phyloP scores from a whole-genome alignment of 257 asterid genomes.

The Apocynum venetum region DNA sequence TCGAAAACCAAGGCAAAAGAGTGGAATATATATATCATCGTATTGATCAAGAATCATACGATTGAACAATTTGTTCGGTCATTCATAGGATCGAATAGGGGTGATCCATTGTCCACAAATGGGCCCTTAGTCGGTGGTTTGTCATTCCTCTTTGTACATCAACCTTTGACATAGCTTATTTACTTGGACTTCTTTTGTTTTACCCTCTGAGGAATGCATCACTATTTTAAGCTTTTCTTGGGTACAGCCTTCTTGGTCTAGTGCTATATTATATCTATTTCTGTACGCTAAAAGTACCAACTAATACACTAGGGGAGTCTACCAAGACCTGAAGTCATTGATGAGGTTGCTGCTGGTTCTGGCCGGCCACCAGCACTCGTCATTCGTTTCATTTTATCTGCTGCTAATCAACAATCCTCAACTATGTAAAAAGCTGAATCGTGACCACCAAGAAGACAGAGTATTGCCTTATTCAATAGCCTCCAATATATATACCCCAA shows the following conservation, averaged over 20 bases:
- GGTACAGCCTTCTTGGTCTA: background rate
- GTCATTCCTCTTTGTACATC: conserved; percentile 21
- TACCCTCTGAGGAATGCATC: background rate
- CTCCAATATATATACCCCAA: background rate
- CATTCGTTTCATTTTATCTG: background rate
- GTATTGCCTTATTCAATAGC: background rate
- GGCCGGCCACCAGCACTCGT: background rate
- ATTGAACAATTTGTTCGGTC: background rate
- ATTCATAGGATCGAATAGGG: background rate
- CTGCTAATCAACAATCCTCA: background rate
- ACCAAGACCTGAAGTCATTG: background rate
- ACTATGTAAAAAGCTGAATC: background rate
- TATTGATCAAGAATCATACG: background rate
- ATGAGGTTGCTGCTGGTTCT: background rate
- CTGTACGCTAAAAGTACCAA: background rate
- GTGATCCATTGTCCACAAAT: background rate
- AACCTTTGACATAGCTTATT: conserved; percentile 16
- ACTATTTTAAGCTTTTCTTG: conserved; percentile 2
- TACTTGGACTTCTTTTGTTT: background rate
- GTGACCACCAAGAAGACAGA: conserved; percentile 7
- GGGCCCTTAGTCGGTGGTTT: conserved; percentile 27
- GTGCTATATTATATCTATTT: background rate
- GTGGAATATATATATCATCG: background rate
- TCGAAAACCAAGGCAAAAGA: background rate
- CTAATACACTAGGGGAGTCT: background rate